Evolutionary conservation across 352 stramenopile species (phyloP).

Genomic region (Pythium phragmitis): DNA sequence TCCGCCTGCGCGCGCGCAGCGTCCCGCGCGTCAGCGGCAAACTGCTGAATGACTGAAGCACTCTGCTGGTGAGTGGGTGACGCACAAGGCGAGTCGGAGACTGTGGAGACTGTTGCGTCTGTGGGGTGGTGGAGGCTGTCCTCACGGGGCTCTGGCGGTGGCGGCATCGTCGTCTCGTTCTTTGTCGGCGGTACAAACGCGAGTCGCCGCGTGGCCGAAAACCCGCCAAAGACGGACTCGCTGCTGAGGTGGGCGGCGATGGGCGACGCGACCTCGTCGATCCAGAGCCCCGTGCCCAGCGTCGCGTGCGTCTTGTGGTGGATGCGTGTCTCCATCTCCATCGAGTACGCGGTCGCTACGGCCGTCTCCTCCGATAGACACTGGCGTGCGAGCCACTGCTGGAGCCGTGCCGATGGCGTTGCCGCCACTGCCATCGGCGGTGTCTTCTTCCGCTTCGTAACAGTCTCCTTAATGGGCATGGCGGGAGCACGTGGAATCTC

Average conservation of each 20-base stretch:
- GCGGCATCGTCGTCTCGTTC: neutral
- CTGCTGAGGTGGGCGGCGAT: slow-evolving; percentile 57
- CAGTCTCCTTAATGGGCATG: neutral
- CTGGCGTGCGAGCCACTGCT: slow-evolving; percentile 13
- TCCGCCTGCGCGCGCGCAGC: slow-evolving; percentile 22
- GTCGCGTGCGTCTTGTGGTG: slow-evolving; percentile 27
- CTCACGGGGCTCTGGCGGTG: neutral
- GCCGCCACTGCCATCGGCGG: neutral
- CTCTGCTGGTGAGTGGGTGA: neutral
- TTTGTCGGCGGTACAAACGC: slow-evolving; percentile 23
- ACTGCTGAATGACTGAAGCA: slow-evolving; percentile 9
- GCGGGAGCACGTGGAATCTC: neutral
- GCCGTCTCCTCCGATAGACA: neutral
- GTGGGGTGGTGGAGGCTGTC: neutral
- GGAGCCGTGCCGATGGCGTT: slow-evolving; percentile 17
- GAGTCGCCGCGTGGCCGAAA: slow-evolving; percentile 35
- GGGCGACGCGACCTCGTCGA: slow-evolving; percentile 45
- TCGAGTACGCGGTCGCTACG: slow-evolving; percentile 25
- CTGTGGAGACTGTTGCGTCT: neutral
- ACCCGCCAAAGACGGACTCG: slow-evolving; percentile 50
- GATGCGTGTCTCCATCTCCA: slow-evolving; percentile 40
- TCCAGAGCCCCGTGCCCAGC: slow-evolving; percentile 35
- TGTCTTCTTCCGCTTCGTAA: slow-evolving; percentile 1
- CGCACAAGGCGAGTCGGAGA: neutral
- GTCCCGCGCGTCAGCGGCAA: slow-evolving; percentile 26